These are phyloP conservation scores for Acanthamoeba divionensis DNA, from an alignment of 208 protist genomes.

Conservation along the genomic window DNA sequence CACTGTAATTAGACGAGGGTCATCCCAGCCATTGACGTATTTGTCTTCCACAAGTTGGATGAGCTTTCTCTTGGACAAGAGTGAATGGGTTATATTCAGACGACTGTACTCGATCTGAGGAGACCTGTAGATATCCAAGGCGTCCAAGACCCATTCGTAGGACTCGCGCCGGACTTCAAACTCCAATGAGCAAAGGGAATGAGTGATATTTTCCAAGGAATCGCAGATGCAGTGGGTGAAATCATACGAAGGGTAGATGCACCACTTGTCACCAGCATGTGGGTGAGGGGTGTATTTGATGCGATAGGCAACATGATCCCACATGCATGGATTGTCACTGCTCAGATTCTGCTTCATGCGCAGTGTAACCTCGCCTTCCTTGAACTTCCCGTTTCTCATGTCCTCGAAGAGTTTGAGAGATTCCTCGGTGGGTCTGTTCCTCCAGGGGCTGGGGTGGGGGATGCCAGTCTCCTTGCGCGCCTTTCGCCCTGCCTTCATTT, in stretches of 20 bases:
- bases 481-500: constrained; percentile 86
- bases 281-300: constrained; percentile 92
- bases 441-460: constrained; percentile 67
- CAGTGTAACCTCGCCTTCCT: constrained; percentile 95
- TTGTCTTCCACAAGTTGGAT: constrained; percentile 86
- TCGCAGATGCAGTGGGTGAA: constrained; percentile 99
- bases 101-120: constrained; percentile 97
- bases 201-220: constrained; percentile 98
- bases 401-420: constrained; percentile 82
- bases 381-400: constrained; percentile 88
- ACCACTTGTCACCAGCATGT: constrained; percentile 75
- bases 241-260: constrained; percentile 98
- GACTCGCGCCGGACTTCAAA: constrained; percentile 95
- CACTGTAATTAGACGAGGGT: constrained; percentile 95
- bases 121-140: constrained; percentile 84
- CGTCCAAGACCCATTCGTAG: constrained; percentile 93
- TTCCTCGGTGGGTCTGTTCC: constrained; percentile 80
- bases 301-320: constrained; percentile 98
- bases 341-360: constrained; percentile 98
- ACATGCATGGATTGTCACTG: constrained; percentile 94
- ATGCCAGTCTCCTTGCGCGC: neutral
- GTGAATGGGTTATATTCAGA: constrained; percentile 94
- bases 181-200: constrained; percentile 99
- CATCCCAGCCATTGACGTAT: constrained; percentile 94
- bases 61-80: constrained; percentile 98